A percentile compares a stretch with the other conserved stretches of the same genome.
These are phyloP conservation scores for Nepenthes gracilis DNA, from an alignment of 148 eudicot genomes.

Conservation along the genomic window DNA sequence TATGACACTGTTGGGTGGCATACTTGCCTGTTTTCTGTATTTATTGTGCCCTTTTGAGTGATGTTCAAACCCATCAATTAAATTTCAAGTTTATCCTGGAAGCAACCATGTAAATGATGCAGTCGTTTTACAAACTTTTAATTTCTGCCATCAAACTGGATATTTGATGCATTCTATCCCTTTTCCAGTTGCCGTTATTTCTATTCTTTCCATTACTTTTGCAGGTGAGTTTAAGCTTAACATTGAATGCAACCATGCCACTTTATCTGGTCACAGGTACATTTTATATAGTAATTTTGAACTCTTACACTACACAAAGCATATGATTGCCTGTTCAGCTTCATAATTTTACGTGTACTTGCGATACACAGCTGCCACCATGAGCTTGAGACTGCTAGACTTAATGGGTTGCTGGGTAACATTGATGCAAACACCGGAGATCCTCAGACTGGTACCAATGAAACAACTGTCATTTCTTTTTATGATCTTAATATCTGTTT, in stretches of 20 bases:
- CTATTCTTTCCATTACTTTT: neutral
- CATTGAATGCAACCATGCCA: constrained; percentile 98
- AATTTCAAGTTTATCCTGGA: no score
- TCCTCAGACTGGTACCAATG: constrained; percentile 68
- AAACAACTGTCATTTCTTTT: neutral
- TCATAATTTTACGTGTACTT: neutral
- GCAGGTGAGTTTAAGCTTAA: constrained; percentile 86
- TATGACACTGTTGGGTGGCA: no score
- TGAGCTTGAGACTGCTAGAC: constrained; percentile 96
- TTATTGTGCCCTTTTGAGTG: no score
- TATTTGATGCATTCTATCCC: no score
- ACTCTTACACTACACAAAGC: neutral
- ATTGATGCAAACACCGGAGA: constrained; percentile 97
- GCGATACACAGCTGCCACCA: constrained; percentile 74
- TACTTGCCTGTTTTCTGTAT: no score
- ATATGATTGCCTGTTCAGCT: neutral
- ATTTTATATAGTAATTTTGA: constrained; percentile 2
- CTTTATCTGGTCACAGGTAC: constrained; percentile 94
- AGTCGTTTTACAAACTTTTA: no score
- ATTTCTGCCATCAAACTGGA: no score
- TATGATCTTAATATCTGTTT: neutral
- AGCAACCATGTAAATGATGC: no score
- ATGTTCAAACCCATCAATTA: no score
- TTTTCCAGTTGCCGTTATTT: no score
- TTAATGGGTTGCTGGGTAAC: constrained; percentile 89